Percentiles rank a stretch among this genome's conserved stretches.
Evolutionary conservation across 2,329 filamentous ascomycete species (phyloP).

Genomic region (Bipolaris cookei): DNA sequence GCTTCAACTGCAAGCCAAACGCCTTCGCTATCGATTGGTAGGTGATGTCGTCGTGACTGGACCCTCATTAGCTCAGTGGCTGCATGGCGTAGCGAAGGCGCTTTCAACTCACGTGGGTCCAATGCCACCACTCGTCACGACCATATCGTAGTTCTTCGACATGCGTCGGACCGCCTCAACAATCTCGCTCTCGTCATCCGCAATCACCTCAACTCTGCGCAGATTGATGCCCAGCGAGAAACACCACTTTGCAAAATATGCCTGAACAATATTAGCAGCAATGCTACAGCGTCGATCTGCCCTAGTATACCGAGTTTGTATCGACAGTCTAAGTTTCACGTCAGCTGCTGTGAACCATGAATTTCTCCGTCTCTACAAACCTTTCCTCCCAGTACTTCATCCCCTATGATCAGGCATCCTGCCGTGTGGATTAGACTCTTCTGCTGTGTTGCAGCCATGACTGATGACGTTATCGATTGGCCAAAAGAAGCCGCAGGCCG

Average conservation of each 20-base stretch:
- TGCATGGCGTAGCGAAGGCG: conserved; percentile 13
- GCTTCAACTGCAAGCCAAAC: conserved; percentile 75
- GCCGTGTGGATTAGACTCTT: conserved; percentile 82
- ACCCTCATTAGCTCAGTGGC: conserved; percentile 22
- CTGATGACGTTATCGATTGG: conserved; percentile 48
- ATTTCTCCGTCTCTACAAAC: conserved; percentile 54
- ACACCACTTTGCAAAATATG: conserved; percentile 70
- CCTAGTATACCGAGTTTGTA: conserved; percentile 61
- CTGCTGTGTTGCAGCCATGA: conserved; percentile 60
- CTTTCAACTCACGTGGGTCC: conserved; percentile 79
- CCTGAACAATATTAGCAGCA: conserved; percentile 34
- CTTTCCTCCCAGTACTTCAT: conserved; percentile 95
- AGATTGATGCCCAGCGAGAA: conserved; percentile 71
- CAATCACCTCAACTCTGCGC: conserved; percentile 89
- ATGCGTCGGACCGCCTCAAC: conserved; percentile 85
- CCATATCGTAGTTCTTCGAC: conserved; percentile 89
- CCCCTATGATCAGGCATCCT: conserved; percentile 93
- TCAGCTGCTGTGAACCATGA: conserved; percentile 25
- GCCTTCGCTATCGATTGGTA: conserved; percentile 93
- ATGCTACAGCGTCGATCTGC: not conserved
- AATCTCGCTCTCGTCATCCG: conserved; percentile 90
- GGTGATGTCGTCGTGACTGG: conserved; percentile 94
- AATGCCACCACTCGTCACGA: conserved; percentile 94
- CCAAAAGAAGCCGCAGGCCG: conserved; percentile 49
- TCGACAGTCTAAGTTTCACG: conserved; percentile 62